Evolutionary conservation across 2,329 filamentous ascomycete genomes (phyloP), one percentile per base, ranked within the genome.

Genomic region (Pleurostoma richardsiae): DNA sequence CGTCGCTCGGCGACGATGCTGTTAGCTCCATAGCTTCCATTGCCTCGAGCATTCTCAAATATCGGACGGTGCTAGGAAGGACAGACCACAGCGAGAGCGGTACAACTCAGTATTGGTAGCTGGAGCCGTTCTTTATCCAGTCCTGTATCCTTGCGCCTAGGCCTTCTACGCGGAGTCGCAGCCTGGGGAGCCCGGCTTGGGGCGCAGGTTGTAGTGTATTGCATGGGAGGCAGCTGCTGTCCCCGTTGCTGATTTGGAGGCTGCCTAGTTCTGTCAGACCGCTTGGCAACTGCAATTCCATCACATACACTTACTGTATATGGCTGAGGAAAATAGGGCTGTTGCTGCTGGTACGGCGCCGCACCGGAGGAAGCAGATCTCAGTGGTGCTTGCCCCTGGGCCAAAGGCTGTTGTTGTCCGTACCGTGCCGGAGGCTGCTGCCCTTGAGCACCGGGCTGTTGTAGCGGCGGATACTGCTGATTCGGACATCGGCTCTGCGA

Each of bases 161-260:
- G 80, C 74, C 39, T 88, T 86, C 58, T 88, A 85, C 8, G 82
- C 79, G 0, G 85, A 77, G 3, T 82, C 82, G 59, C 96, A 96
- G 36, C 91, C 91, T 0, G 78, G 67, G 0, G 87, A 87, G 1
- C 88, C 80, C 8, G 79, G 77, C 1, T 83, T 81, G 7, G 85
- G 27, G 36, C 38, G 52, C 6, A 42, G 46, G 40, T 45, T n/a
- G n/a, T n/a, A n/a, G n/a, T 51, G 33, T 52, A 48, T 26, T 42
- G 41, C 7, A 7, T n/a, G 7, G 31, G 31, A 7, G 31, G 31
- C n/a, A n/a, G 31, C n/a, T n/a, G n/a, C 31, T n/a, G 41, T 11
- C 29, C n/a, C n/a, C 10, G 29, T 19, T 19, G 41, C 30, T n/a
- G 41, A 28, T 43, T 43, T 10, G 29, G 29, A 31, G 41, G 41